Percentiles rank a stretch among this genome's conserved stretches.
These are phyloP conservation scores for Chrysoporthe deuterocubensis DNA, from an alignment of 2,329 filamentous ascomycete species.

Conservation along the genomic window DNA sequence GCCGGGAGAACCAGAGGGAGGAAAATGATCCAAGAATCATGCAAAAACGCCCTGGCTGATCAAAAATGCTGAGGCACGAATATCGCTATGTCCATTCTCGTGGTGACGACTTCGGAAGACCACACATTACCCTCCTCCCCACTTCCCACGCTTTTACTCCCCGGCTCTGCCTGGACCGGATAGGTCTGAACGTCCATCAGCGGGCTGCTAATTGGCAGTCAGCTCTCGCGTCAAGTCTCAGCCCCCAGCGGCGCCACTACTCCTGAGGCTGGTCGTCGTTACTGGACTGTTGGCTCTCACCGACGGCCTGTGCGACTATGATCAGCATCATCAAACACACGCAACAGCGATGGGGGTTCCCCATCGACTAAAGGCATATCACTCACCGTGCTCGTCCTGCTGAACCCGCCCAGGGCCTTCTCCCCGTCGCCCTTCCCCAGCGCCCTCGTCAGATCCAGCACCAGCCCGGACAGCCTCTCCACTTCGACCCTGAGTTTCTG, in stretches of 20 bases:
- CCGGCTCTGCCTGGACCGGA: not conserved
- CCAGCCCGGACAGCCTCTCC: constrained; percentile 56
- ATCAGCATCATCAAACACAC: not conserved
- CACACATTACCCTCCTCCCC: not conserved
- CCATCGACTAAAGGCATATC: not conserved
- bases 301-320: constrained; percentile 9
- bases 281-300: constrained; percentile 18
- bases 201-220: no score
- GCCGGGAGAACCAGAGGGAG: not conserved
- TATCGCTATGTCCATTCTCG: not conserved
- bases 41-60: not conserved
- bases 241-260: not conserved
- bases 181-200: not conserved
- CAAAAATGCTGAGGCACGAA: not conserved
- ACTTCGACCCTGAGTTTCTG: constrained; percentile 62
- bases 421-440: constrained; percentile 27
- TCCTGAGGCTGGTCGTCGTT: constrained; percentile 2
- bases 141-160: not conserved
- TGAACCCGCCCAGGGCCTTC: constrained; percentile 18
- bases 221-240: not conserved
- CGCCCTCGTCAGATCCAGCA: constrained; percentile 39
- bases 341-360: not conserved
- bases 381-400: constrained; percentile 27
- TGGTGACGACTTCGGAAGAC: not conserved
- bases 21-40: not conserved